Percentiles rank a stretch among this genome's conserved stretches.
These are phyloP conservation scores for Apophysomyces variabilis DNA, from an alignment of 371 early-diverging fungal species.

Conservation along the genomic window DNA sequence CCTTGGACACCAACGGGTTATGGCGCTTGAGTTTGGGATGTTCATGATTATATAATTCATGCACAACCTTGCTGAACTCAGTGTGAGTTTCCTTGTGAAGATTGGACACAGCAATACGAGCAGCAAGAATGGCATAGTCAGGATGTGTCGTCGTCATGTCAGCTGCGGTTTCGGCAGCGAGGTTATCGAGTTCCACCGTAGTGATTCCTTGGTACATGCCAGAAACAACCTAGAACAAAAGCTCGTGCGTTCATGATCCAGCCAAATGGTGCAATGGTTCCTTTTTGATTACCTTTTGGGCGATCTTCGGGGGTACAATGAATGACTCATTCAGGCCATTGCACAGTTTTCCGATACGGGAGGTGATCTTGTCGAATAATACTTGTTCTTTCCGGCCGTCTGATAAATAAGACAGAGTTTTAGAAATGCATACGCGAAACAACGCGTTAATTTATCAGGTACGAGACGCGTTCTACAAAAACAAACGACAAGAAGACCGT, in stretches of 20 bases:
- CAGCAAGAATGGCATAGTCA: slow-evolving; percentile 97
- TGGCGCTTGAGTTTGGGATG: slow-evolving; percentile 90
- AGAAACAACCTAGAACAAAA: slow-evolving; percentile 75
- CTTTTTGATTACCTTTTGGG: slow-evolving; percentile 81
- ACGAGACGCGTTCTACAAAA: slow-evolving; percentile 10
- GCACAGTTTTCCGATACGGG: slow-evolving; percentile 91
- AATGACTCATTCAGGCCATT: slow-evolving; percentile 92
- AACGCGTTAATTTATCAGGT: background rate
- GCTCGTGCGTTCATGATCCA: background rate
- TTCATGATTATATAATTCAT: slow-evolving; percentile 83
- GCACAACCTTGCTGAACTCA: slow-evolving; percentile 89
- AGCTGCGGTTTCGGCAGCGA: slow-evolving; percentile 97
- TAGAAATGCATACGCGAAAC: background rate
- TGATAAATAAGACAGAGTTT: slow-evolving; percentile 21
- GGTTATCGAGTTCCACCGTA: slow-evolving; percentile 95
- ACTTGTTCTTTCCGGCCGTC: slow-evolving; percentile 92
- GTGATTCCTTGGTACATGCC: slow-evolving; percentile 98
- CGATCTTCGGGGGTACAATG: slow-evolving; percentile 89
- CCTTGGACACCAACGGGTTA: slow-evolving; percentile 87
- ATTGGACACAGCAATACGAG: slow-evolving; percentile 97
- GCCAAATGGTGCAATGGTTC: background rate
- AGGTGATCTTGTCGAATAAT: slow-evolving; percentile 92
- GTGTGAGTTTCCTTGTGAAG: slow-evolving; percentile 97
- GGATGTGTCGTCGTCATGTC: slow-evolving; percentile 98
- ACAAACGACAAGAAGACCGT: background rate